A percentile compares a stretch with the other conserved stretches of the same genome.
Conservation (phyloP, 192 early-diverging fungal genomes). For the Podila clonocystis region DNA sequence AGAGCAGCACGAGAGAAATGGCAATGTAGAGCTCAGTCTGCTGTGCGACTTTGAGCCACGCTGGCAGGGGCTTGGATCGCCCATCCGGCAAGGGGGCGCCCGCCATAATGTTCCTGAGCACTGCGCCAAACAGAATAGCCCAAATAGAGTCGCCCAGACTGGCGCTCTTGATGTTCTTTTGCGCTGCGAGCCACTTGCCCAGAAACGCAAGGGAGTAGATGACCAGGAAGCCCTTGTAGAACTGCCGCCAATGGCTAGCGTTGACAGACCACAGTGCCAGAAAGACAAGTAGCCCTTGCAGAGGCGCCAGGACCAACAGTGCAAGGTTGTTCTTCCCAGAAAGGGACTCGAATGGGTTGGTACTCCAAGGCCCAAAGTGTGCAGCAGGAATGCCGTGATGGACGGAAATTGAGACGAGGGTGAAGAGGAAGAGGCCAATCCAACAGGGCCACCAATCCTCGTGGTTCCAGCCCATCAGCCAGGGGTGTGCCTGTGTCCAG, state of each 20-base stretch:
- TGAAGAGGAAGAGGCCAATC: conserved; percentile 64
- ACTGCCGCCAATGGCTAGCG: conserved; percentile 47
- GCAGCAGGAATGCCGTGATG: conserved; percentile 56
- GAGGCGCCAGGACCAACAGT: conserved; percentile 54
- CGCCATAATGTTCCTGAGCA: conserved; percentile 52
- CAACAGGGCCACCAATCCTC: conserved; percentile 69
- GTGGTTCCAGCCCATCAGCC: conserved; percentile 63
- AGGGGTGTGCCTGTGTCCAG: conserved; percentile 22
- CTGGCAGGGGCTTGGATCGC: conserved; percentile 48
- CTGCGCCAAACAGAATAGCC: conserved; percentile 63
- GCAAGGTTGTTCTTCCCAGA: conserved; percentile 39
- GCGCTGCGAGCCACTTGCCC: conserved; percentile 59
- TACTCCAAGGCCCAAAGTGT: conserved; percentile 50
- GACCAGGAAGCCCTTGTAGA: conserved; percentile 56
- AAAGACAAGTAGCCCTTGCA: conserved; percentile 58
- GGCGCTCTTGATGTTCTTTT: conserved; percentile 53
- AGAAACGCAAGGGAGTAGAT: conserved; percentile 55
- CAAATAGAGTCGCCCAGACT: conserved; percentile 64
- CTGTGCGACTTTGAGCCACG: conserved; percentile 63
- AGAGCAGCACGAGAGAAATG: conserved; percentile 61
- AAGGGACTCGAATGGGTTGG: conserved; percentile 59
- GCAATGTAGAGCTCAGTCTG: conserved; percentile 67
- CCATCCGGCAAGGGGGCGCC: conserved; percentile 34
- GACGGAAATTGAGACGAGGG: conserved; percentile 52
- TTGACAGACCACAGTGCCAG: conserved; percentile 45